Base-by-base conservation (phyloP, 148 eudicot species). In the Vaccinium vitisidaea region DNA sequence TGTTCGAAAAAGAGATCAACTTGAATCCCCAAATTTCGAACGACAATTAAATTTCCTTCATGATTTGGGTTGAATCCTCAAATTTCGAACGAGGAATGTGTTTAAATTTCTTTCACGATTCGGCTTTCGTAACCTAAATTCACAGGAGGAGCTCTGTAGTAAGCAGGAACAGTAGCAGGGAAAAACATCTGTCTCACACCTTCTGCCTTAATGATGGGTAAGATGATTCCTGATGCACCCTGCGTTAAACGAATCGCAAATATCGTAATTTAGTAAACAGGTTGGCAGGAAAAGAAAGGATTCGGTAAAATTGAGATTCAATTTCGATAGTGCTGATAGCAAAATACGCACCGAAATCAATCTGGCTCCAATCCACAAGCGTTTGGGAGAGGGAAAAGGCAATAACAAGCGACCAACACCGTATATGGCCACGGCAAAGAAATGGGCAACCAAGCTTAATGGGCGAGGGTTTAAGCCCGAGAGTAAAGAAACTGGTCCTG, bases 121-220 rank as follows among this genome's bases (percentile, higher is more conserved):
- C 63, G 21, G 76, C 9, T 58, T 54, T 73, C 46, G 6, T 81
- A 54, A 43, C 43, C 15, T 85, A 32, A 85, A 9, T 88, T 71
- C 80, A 84, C 82, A n/a, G 92, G 95, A 88, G 95, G 96, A 74
- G 91, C 90, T 87, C 98, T 89, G 88, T 94, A 95, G 78, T 95
- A 95, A 25, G 98, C 98, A 25, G 98, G 96, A 86, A 95, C 94
- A 8, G 92, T 93, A 3, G 95, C 95, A 46, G 98, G 96, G 85
- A 95, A 95, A 79, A 95, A 95, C 98, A 95, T 95, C 69, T 95
- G 92, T 88, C 98, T 89, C 77, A 95, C 92, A 74, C 98, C 98
- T 87, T 95, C 98, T 23, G 96, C 98, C 91, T 93, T 95, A 19
- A 95, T 95, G 23, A 95, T 95, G 0, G 98, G 98, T 61, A 92